phyloP scores from a whole-genome alignment of 306 rosid genomes.

The Notholithocarpus densiflorus region DNA sequence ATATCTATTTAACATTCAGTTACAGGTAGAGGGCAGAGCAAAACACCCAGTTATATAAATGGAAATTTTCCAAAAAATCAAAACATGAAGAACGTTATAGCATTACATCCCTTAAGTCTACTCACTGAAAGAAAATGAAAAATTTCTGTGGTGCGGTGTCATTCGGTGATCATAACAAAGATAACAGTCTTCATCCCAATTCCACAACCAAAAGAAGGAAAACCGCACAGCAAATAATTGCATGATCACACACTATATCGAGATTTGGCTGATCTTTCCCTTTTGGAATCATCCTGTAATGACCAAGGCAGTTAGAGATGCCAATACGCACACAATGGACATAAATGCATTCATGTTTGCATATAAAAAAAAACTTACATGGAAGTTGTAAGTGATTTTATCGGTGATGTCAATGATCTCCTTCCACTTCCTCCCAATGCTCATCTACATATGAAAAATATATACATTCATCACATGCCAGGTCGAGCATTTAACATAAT shows the following conservation, averaged over 20 bases:
- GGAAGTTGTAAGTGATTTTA: slow-evolving; percentile 68
- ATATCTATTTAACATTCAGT: background rate
- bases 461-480: background rate
- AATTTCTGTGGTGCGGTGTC: background rate
- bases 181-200: background rate
- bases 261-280: slow-evolving; percentile 54
- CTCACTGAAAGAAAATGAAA: background rate
- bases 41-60: background rate
- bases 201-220: slow-evolving; percentile 15
- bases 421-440: slow-evolving; percentile 98
- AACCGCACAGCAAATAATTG: slow-evolving; percentile 9
- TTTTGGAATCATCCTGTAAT: slow-evolving; percentile 81
- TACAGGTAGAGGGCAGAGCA: background rate
- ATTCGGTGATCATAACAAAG: background rate
- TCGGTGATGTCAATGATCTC: slow-evolving; percentile 72
- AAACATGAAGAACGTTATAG: background rate
- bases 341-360: background rate
- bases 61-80: background rate
- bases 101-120: background rate
- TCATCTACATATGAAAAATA: slow-evolving; percentile 52
- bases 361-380: slow-evolving; percentile 44
- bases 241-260: slow-evolving; percentile 62
- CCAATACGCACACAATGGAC: background rate
- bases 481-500: background rate
- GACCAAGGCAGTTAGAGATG: slow-evolving; percentile 27